phyloP scores from a whole-genome alignment of 2,329 filamentous ascomycete genomes.

The Biscogniauxia sp. region DNA sequence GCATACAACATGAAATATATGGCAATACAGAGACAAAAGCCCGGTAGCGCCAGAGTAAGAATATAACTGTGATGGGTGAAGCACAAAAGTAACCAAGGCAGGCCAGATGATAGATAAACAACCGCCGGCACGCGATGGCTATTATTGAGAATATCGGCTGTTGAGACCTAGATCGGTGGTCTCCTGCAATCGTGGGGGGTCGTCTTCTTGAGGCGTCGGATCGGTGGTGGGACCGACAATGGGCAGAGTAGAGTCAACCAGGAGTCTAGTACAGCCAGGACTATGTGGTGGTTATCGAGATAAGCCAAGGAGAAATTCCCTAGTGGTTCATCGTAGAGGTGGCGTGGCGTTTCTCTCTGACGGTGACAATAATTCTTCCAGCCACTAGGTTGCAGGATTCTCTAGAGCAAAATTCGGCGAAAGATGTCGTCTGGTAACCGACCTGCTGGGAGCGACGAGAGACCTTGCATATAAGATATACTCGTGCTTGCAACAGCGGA shows the following conservation, averaged over 20 bases:
- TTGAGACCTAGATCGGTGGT: neutral
- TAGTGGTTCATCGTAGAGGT: conserved; percentile 9
- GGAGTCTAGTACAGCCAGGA: conserved; percentile 3
- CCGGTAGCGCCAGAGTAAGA: neutral
- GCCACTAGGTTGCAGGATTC: conserved; percentile 29
- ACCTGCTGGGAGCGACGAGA: neutral
- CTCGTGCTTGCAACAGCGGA: neutral
- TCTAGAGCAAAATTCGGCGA: conserved; percentile 17
- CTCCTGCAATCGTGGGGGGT: neutral
- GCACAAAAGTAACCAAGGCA: neutral
- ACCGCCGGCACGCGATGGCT: neutral
- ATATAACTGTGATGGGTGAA: neutral
- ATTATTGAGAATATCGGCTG: neutral
- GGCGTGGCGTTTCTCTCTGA: conserved; percentile 18
- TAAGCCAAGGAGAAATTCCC: conserved; percentile 15
- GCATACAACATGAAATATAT: neutral
- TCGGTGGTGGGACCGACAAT: neutral
- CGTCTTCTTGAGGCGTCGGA: neutral
- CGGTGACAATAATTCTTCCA: conserved; percentile 30
- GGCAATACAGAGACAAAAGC: neutral
- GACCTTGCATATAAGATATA: neutral
- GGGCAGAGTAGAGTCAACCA: neutral
- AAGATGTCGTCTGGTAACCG: conserved; percentile 11
- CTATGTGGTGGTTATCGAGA: conserved; percentile 11
- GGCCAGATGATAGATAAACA: neutral